Percentiles rank a stretch among this genome's conserved stretches.
Conservation (phyloP, 306 rosid genomes). For the Casuarina glauca region DNA sequence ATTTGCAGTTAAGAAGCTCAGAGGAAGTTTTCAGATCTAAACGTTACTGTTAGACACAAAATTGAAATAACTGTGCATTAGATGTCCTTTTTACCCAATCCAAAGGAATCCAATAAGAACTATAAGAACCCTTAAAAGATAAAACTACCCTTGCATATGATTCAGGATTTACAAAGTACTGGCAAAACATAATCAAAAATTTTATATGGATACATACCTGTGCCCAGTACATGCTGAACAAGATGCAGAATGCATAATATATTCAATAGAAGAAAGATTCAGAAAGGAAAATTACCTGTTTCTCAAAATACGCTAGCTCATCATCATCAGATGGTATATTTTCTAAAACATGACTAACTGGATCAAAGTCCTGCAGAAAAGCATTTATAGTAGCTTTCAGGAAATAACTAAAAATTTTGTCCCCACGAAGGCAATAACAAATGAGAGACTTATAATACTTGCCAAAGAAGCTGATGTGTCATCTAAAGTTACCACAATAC, state of each 20-base stretch:
- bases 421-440: constrained; percentile 4
- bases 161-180: background rate
- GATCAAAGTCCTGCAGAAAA: constrained; percentile 80
- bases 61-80: background rate
- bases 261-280: constrained; percentile 15
- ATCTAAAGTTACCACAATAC: constrained; percentile 9
- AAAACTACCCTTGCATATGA: too few relatives aligned
- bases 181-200: constrained; percentile 9
- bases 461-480: constrained; percentile 17
- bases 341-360: constrained; percentile 79
- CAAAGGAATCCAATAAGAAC: background rate
- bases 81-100: background rate
- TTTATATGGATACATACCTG: background rate
- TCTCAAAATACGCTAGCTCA: constrained; percentile 78
- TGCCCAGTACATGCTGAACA: constrained; percentile 1
- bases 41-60: background rate
- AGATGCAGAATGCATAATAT: constrained; percentile 10
- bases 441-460: background rate
- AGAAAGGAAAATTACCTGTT: constrained; percentile 58
- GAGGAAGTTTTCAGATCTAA: background rate
- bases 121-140: too few relatives aligned
- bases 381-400: constrained; percentile 26
- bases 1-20: constrained; percentile 7
- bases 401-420: constrained; percentile 20
- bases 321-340: constrained; percentile 67